phyloP scores from a whole-genome alignment of 2,329 filamentous ascomycete species.

The Sarocladiaceae sp. region DNA sequence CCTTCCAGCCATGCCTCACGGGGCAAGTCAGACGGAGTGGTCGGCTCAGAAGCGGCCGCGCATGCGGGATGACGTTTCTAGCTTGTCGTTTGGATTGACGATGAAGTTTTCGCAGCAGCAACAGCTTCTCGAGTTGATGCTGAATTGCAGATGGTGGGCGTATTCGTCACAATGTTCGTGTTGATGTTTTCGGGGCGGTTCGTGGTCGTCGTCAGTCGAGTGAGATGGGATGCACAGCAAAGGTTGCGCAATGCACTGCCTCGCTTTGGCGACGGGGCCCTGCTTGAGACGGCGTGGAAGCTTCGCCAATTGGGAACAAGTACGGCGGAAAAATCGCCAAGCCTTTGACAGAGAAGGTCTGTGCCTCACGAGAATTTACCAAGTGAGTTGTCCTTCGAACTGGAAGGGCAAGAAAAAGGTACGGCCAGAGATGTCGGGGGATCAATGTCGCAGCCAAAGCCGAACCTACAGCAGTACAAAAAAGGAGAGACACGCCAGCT shows the following conservation, averaged over 20 bases:
- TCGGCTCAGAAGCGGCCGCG: slow-evolving; percentile 22
- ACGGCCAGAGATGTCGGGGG: neutral
- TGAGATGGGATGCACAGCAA: slow-evolving; percentile 2
- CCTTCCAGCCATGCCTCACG: slow-evolving; percentile 58
- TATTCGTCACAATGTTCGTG: too few relatives aligned
- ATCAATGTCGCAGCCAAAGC: neutral
- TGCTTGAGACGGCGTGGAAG: neutral
- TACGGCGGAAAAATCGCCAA: neutral
- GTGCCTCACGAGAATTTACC: too few relatives aligned
- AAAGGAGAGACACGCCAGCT: slow-evolving; percentile 4
- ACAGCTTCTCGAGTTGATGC: neutral
- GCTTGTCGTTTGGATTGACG: too few relatives aligned
- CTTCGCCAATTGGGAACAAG: neutral
- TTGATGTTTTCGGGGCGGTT: neutral
- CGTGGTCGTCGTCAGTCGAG: slow-evolving; percentile 2
- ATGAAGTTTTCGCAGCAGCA: neutral
- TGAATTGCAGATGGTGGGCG: too few relatives aligned
- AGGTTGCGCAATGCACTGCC: slow-evolving; percentile 8
- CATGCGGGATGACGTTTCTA: slow-evolving; percentile 26
- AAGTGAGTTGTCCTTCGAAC: too few relatives aligned
- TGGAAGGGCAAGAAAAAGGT: neutral
- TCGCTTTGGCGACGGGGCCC: slow-evolving; percentile 6
- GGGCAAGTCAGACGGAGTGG: slow-evolving; percentile 26
- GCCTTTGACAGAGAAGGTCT: slow-evolving; percentile 4
- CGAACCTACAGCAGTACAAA: neutral